These are phyloP conservation scores for Lachnum nothofagi DNA, from an alignment of 2,329 filamentous ascomycete genomes.

Conservation along the genomic window DNA sequence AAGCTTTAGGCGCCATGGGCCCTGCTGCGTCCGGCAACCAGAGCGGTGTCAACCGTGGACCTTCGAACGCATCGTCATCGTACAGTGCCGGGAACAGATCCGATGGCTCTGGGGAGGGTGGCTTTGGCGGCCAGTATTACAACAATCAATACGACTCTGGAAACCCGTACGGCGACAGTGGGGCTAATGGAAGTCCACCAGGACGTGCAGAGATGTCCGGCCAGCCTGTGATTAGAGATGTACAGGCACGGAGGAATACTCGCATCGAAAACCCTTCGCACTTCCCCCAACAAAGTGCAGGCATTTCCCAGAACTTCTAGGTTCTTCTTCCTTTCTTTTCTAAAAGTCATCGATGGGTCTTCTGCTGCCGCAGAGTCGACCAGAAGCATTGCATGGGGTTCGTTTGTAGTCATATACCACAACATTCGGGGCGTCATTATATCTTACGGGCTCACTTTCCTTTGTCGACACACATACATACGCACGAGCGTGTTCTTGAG, in stretches of 20 bases:
- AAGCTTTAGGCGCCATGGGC: conserved; percentile 78
- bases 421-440: conserved; percentile 24
- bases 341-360: too few relatives aligned
- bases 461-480: conserved; percentile 17
- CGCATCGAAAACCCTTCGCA: conserved; percentile 87
- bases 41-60: conserved; percentile 74
- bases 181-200: conserved; percentile 31
- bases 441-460: conserved; percentile 15
- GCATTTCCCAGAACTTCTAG: conserved; percentile 96
- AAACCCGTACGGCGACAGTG: conserved; percentile 51
- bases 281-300: conserved; percentile 86
- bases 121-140: conserved; percentile 46
- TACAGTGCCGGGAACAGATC: conserved; percentile 82
- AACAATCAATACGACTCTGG: conserved; percentile 55
- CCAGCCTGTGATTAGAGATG: conserved; percentile 86
- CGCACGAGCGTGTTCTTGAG: neutral
- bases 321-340: conserved; percentile 7
- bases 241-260: conserved; percentile 86
- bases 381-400: conserved; percentile 8
- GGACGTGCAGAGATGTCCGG: conserved; percentile 42
- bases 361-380: conserved; percentile 3
- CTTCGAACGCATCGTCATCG: conserved; percentile 92
- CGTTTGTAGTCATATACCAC: conserved; percentile 26
- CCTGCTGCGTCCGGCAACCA: conserved; percentile 63
- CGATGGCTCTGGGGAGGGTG: conserved; percentile 54